Conservation (phyloP, 164 flowering plant genomes). For the Akebia trifoliata region DNA sequence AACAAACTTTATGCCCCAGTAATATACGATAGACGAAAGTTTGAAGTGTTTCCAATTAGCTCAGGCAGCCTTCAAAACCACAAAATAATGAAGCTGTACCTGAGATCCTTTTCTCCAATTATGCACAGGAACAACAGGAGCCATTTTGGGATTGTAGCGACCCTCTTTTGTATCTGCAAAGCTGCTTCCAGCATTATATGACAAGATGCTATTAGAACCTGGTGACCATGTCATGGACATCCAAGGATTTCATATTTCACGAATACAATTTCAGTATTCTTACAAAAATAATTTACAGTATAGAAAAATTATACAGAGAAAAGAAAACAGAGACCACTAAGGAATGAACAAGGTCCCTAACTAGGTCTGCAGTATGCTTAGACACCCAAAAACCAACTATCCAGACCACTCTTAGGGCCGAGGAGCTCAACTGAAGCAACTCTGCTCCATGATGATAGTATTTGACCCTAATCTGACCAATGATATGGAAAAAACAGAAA, state of each 20-base stretch:
- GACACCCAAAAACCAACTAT: too few relatives aligned
- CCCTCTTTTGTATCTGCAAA: conserved; percentile 92
- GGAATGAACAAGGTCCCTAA: not conserved
- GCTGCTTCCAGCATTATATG: conserved; percentile 44
- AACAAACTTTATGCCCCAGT: conserved; percentile 1
- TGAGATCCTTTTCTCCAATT: conserved; percentile 99
- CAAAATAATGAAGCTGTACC: conserved; percentile 35
- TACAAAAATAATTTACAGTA: not conserved
- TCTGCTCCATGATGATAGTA: too few relatives aligned
- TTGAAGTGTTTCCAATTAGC: not conserved
- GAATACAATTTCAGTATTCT: not conserved
- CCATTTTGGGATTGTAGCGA: conserved; percentile 95
- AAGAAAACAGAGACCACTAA: too few relatives aligned
- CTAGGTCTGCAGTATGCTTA: too few relatives aligned
- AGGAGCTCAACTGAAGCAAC: too few relatives aligned
- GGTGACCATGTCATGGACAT: conserved; percentile 11
- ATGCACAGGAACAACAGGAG: conserved; percentile 71
- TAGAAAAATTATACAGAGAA: too few relatives aligned
- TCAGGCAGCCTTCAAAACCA: not conserved
- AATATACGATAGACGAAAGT: not conserved
- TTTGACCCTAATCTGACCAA: too few relatives aligned
- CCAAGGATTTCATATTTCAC: conserved; percentile 12
- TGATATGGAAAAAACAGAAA: too few relatives aligned
- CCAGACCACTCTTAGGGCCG: too few relatives aligned
- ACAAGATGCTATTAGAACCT: conserved; percentile 20